Conservation (phyloP, 108 stramenopile species). For the Thalassiosira profunda region DNA sequence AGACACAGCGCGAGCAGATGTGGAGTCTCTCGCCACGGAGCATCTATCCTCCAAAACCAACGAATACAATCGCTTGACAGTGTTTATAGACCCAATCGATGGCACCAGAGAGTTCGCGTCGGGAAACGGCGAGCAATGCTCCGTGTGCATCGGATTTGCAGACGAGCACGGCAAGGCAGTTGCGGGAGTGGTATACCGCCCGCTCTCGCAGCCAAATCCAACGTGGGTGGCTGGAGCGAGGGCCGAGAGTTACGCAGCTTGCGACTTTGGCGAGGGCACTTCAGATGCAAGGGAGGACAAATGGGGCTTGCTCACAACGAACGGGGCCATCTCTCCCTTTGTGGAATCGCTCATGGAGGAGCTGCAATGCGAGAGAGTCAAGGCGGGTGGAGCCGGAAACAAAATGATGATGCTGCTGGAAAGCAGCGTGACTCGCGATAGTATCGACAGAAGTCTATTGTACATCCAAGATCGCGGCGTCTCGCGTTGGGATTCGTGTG, state of each 20-base stretch:
- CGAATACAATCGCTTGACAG: conserved; percentile 27
- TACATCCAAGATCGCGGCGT: conserved; percentile 75
- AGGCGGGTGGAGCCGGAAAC: conserved; percentile 67
- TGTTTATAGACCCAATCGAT: conserved; percentile 74
- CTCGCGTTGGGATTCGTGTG: conserved; percentile 70
- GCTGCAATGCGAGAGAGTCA: conserved; percentile 24
- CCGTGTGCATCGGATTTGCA: conserved; percentile 67
- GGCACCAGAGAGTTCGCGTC: conserved; percentile 69
- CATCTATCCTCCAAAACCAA: conserved; percentile 1
- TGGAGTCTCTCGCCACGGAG: conserved; percentile 23
- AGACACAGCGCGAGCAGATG: conserved; percentile 24
- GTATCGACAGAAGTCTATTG: conserved; percentile 9
- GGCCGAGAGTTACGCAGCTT: conserved; percentile 38
- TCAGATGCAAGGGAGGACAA: background rate
- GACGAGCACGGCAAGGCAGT: conserved; percentile 46
- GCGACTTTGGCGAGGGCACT: conserved; percentile 15
- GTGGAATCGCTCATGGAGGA: conserved; percentile 45
- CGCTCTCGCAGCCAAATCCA: conserved; percentile 37
- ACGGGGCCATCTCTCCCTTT: conserved; percentile 66
- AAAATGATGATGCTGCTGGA: conserved; percentile 68
- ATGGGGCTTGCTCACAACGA: conserved; percentile 56
- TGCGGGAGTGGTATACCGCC: conserved; percentile 65
- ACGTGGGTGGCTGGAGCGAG: conserved; percentile 62
- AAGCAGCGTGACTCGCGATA: conserved; percentile 13
- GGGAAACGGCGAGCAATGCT: conserved; percentile 66